Conservation (phyloP, 495 filamentous ascomycete genomes). For the Penicillium riverlandense region DNA sequence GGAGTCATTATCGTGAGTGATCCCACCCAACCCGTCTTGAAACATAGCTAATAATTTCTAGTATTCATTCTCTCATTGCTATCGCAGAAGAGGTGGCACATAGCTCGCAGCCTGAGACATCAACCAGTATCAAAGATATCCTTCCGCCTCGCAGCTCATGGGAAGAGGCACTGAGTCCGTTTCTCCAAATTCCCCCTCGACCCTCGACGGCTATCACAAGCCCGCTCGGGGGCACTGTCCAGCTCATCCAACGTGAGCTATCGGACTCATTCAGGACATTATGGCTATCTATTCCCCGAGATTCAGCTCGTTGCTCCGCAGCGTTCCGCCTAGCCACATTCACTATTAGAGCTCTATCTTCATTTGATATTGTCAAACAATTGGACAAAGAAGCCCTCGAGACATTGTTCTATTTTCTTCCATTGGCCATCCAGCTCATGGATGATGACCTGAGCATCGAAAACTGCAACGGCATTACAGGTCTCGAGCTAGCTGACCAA, state of each 20-base stretch:
- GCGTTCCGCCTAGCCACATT: conserved; percentile 70
- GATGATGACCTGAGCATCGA: conserved; percentile 57
- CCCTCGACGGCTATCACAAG: conserved; percentile 64
- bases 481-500: conserved; percentile 34
- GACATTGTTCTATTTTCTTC: conserved; percentile 39
- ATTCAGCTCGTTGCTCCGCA: conserved; percentile 60
- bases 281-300: conserved; percentile 38
- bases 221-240: conserved; percentile 61
- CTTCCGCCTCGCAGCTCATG: conserved; percentile 43
- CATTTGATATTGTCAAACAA: conserved; percentile 16
- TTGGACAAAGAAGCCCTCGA: conserved; percentile 25
- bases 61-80: conserved; percentile 45
- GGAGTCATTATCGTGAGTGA: conserved; percentile 47
- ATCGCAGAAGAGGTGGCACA: conserved; percentile 48
- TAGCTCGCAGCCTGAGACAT: conserved; percentile 19
- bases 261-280: conserved; percentile 17
- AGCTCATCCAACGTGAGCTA: conserved; percentile 45
- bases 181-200: conserved; percentile 51
- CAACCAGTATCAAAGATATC: conserved; percentile 29
- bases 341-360: conserved; percentile 47
- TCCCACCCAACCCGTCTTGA: not conserved
- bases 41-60: conserved; percentile 17
- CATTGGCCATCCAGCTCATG: conserved; percentile 49
- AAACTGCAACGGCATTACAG: conserved; percentile 50
- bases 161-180: conserved; percentile 46